phyloP scores from a whole-genome alignment of 177 flowering plant species.

The Vitis hybrid region DNA sequence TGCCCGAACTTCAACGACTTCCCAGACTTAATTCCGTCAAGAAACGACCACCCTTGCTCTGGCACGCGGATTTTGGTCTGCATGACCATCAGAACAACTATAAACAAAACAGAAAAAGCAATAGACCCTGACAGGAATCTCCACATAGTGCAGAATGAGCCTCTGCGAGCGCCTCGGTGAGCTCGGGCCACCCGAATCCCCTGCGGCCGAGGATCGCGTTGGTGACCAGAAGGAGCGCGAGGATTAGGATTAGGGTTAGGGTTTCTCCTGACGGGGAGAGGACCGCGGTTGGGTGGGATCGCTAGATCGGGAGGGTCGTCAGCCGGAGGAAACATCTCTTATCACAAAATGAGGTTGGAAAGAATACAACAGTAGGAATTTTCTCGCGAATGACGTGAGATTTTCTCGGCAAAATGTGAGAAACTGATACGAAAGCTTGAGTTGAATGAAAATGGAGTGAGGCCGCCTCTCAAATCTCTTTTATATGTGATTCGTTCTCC shows the following conservation, averaged over 20 bases:
- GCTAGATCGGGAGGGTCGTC: slow-evolving; percentile 27
- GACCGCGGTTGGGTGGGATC: slow-evolving; percentile 48
- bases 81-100: slow-evolving; percentile 36
- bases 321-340: no score
- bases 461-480: no score
- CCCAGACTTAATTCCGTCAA: slow-evolving; percentile 48
- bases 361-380: no score
- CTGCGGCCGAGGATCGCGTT: no score
- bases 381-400: slow-evolving; percentile 3
- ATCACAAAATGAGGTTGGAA: no score
- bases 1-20: slow-evolving; percentile 55
- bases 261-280: slow-evolving; percentile 54
- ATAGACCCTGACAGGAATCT: no score
- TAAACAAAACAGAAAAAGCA: no score
- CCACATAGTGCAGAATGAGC: neutral
- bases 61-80: slow-evolving; percentile 63
- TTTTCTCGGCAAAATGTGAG: neutral
- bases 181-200: slow-evolving; percentile 22
- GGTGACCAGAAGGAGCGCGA: no score
- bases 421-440: neutral
- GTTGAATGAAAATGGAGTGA: neutral
- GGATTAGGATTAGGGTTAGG: slow-evolving; percentile 19
- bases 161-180: slow-evolving; percentile 45
- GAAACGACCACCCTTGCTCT: slow-evolving; percentile 23
- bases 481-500: no score